These are phyloP conservation scores for Helminthosporium solani DNA, from an alignment of 2,329 filamentous ascomycete species.

Conservation along the genomic window DNA sequence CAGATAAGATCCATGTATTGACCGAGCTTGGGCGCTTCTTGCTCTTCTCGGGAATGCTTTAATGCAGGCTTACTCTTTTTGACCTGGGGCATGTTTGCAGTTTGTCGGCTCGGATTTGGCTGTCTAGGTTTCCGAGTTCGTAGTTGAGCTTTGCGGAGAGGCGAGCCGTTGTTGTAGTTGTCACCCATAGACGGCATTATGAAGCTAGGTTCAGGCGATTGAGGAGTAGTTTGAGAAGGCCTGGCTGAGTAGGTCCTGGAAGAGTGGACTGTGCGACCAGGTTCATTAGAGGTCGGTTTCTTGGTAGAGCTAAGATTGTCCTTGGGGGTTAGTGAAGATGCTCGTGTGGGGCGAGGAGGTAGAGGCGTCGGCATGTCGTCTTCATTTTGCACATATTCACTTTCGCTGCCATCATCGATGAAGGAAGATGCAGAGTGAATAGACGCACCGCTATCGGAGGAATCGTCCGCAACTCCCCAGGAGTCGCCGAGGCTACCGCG, in stretches of 20 bases:
- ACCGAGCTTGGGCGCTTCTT: constrained; percentile 20
- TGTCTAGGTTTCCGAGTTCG: constrained; percentile 16
- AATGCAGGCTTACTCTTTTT: constrained; percentile 6
- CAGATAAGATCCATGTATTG: constrained; percentile 32
- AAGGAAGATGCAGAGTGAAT: constrained; percentile 26
- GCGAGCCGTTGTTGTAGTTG: constrained; percentile 21
- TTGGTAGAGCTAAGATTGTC: constrained; percentile 7
- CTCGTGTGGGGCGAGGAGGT: constrained; percentile 14
- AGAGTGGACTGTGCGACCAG: constrained; percentile 10
- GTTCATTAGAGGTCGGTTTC: constrained; percentile 16
- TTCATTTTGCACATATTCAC: constrained; percentile 25
- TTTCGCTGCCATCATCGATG: constrained; percentile 25
- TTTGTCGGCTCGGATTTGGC: constrained; percentile 1
- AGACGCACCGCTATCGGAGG: constrained; percentile 28
- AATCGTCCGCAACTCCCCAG: constrained; percentile 36
- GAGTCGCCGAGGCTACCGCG: constrained; percentile 34
- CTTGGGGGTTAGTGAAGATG: constrained; percentile 12
- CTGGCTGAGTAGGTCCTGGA: constrained; percentile 16
- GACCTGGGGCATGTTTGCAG: neutral
- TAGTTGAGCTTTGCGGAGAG: constrained; percentile 23
- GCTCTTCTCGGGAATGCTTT: constrained; percentile 5
- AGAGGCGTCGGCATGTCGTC: constrained; percentile 16
- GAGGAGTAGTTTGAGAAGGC: constrained; percentile 12
- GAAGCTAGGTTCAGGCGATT: constrained; percentile 42
- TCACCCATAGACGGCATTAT: constrained; percentile 45